Conservation (phyloP, 108 stramenopile genomes). For the Cylindrotheca fusiformis region DNA sequence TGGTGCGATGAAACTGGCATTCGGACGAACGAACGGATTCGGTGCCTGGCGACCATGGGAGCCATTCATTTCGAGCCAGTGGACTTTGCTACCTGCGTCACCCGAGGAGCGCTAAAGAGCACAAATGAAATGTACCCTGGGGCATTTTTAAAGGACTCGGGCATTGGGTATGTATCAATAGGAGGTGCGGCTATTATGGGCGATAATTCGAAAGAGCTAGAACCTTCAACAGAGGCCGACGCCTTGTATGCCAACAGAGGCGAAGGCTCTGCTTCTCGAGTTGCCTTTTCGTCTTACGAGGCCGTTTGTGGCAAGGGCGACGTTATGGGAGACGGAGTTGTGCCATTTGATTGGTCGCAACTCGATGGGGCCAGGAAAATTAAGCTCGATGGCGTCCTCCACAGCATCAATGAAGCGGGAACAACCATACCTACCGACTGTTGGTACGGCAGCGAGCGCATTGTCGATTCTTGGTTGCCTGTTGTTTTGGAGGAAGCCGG, state of each 20-base stretch:
- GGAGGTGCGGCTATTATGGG: slow-evolving; percentile 65
- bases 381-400: slow-evolving; percentile 73
- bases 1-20: background rate
- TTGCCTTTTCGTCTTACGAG: slow-evolving; percentile 75
- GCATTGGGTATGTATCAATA: slow-evolving; percentile 76
- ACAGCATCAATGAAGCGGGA: slow-evolving; percentile 84
- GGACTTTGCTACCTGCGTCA: slow-evolving; percentile 39
- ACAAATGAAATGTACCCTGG: slow-evolving; percentile 75
- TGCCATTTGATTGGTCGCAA: slow-evolving; percentile 70
- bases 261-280: slow-evolving; percentile 38
- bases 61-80: slow-evolving; percentile 63
- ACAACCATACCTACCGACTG: slow-evolving; percentile 63
- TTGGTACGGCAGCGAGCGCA: slow-evolving; percentile 83
- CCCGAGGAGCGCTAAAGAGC: slow-evolving; percentile 70
- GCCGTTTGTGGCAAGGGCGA: slow-evolving; percentile 78
- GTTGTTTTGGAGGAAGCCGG: background rate
- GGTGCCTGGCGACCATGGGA: slow-evolving; percentile 67
- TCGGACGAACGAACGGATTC: slow-evolving; percentile 40
- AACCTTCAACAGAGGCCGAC: slow-evolving; percentile 29
- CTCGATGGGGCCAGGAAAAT: slow-evolving; percentile 49
- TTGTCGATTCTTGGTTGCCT: slow-evolving; percentile 72
- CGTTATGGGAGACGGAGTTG: slow-evolving; percentile 82
- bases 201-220: slow-evolving; percentile 32
- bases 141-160: slow-evolving; percentile 59
- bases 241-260: slow-evolving; percentile 43